These are phyloP conservation scores for Diaporthe velutina DNA, from an alignment of 2,329 filamentous ascomycete genomes.

Conservation along the genomic window DNA sequence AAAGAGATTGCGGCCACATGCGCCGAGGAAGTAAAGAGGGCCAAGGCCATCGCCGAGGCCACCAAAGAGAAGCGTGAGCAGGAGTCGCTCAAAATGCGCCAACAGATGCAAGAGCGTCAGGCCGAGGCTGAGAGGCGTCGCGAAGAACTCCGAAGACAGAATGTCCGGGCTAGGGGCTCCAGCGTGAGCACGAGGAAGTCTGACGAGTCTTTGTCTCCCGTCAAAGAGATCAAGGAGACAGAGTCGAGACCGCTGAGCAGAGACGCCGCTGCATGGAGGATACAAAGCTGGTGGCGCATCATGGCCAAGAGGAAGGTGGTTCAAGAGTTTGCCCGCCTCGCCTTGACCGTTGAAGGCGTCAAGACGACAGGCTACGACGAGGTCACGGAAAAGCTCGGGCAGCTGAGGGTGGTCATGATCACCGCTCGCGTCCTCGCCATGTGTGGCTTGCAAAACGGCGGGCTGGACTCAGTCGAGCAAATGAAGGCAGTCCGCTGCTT, in stretches of 20 bases:
- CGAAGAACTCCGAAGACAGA: conserved; percentile 71
- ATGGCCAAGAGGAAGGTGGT: conserved; percentile 70
- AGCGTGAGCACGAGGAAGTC: conserved; percentile 60
- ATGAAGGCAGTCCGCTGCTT: conserved; percentile 82
- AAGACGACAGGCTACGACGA: conserved; percentile 79
- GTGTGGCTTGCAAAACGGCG: conserved; percentile 77
- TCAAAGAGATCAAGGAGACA: conserved; percentile 64
- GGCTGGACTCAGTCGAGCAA: conserved; percentile 72
- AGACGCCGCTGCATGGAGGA: conserved; percentile 72
- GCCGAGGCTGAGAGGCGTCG: conserved; percentile 82
- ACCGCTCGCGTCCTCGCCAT: conserved; percentile 78
- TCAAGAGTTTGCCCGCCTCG: conserved; percentile 74
- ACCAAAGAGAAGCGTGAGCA: conserved; percentile 86
- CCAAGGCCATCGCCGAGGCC: conserved; percentile 84
- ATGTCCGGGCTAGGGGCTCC: conserved; percentile 61
- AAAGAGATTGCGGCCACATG: conserved; percentile 86
- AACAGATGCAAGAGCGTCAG: conserved; percentile 84
- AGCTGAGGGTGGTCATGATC: conserved; percentile 73
- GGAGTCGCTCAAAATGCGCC: conserved; percentile 76
- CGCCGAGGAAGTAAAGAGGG: conserved; percentile 85
- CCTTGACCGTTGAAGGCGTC: conserved; percentile 78
- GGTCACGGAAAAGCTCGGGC: conserved; percentile 76
- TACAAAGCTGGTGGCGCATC: conserved; percentile 79
- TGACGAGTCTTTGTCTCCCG: conserved; percentile 61
- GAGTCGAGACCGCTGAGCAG: conserved; percentile 62